Evolutionary conservation across 805 yeast genomes (phyloP).

Genomic region (Nakazawaea holstii): DNA sequence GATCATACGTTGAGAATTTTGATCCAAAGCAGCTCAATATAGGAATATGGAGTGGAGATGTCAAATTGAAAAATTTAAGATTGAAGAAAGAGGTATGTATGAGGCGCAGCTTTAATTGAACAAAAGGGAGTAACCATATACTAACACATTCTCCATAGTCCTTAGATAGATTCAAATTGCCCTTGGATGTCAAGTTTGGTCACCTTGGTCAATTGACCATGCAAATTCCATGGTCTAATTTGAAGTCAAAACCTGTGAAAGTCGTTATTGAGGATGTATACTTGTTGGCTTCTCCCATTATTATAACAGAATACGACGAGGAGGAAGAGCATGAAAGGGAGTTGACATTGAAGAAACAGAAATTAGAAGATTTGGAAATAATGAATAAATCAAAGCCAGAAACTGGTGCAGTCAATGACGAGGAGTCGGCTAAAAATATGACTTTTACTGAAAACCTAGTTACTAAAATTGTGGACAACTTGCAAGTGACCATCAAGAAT

Average conservation of each 20-base stretch:
- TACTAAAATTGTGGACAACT: constrained; percentile 86
- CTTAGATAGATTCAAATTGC: constrained; percentile 77
- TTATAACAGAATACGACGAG: constrained; percentile 46
- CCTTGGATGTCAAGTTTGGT: constrained; percentile 85
- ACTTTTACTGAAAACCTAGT: constrained; percentile 81
- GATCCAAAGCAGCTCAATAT: constrained; percentile 93
- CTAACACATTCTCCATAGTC: constrained; percentile 32
- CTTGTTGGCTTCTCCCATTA: constrained; percentile 71
- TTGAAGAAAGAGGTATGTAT: constrained; percentile 62
- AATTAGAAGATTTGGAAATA: constrained; percentile 61
- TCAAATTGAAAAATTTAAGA: constrained; percentile 69
- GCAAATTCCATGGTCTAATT: constrained; percentile 95
- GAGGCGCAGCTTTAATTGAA: neutral
- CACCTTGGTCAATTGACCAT: constrained; percentile 83
- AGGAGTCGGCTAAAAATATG: constrained; percentile 53
- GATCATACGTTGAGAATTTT: constrained; percentile 85
- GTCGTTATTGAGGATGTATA: constrained; percentile 82
- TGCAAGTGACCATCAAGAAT: constrained; percentile 85
- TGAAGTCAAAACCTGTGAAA: constrained; percentile 89
- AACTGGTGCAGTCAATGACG: constrained; percentile 24
- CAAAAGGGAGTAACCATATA: neutral
- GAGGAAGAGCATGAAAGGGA: constrained; percentile 58
- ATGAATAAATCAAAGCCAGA: constrained; percentile 41
- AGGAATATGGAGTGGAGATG: constrained; percentile 98
- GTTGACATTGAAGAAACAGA: constrained; percentile 58